Evolutionary conservation across 176 grass and related monocot species (phyloP).

Genomic region (Lolium perenne): DNA sequence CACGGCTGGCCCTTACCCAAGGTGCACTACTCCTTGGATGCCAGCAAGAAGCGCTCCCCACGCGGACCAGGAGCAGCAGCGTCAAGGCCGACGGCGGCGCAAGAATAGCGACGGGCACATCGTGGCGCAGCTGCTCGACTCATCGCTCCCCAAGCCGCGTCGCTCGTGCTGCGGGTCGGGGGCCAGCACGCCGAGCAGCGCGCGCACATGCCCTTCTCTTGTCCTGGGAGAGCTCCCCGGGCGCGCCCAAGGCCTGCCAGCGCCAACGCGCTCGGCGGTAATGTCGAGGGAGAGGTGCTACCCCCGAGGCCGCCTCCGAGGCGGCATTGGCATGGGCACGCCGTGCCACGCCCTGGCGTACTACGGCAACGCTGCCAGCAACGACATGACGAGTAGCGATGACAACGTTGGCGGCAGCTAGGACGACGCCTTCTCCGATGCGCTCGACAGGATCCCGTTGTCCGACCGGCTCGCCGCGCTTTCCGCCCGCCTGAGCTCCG

Average conservation of each 20-base stretch:
- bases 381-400: not conserved
- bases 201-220: slow-evolving; percentile 77
- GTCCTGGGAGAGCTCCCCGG: slow-evolving; percentile 89
- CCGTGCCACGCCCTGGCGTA: slow-evolving; percentile 3
- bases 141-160: slow-evolving; percentile 69
- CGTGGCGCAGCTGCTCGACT: slow-evolving; percentile 57
- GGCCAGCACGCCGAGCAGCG: slow-evolving; percentile 25
- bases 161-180: slow-evolving; percentile 64
- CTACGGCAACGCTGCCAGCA: too few relatives aligned
- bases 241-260: slow-evolving; percentile 58
- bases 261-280: not conserved
- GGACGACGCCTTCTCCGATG: slow-evolving; percentile 65
- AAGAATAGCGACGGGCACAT: slow-evolving; percentile 46
- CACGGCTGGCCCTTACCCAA: too few relatives aligned
- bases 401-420: slow-evolving; percentile 10
- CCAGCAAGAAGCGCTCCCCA: not conserved
- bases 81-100: not conserved
- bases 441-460: not conserved
- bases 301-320: slow-evolving; percentile 65
- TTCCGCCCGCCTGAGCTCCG: slow-evolving; percentile 52
- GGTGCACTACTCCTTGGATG: too few relatives aligned
- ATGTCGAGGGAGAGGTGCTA: slow-evolving; percentile 3
- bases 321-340: not conserved
- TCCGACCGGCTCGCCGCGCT: too few relatives aligned
- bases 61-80: slow-evolving; percentile 31